These are phyloP conservation scores for Rosa chinensis DNA, from an alignment of 306 rosid genomes.

Conservation along the genomic window DNA sequence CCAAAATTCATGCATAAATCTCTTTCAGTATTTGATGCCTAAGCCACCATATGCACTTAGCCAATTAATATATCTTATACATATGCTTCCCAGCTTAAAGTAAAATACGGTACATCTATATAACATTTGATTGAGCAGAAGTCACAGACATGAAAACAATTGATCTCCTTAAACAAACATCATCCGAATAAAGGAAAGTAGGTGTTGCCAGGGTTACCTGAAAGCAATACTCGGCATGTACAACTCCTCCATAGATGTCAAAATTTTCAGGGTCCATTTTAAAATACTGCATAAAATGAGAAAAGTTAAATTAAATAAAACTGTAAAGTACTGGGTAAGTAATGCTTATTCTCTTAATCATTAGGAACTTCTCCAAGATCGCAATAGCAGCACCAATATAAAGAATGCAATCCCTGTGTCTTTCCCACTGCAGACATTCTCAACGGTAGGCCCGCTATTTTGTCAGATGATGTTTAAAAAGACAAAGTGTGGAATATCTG, in stretches of 20 bases:
- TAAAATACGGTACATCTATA: neutral
- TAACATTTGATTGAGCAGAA: neutral
- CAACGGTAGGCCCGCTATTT: neutral
- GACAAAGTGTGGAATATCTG: neutral
- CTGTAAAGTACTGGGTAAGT: conserved; percentile 8
- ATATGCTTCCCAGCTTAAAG: neutral
- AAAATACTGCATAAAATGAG: conserved; percentile 56
- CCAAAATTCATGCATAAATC: neutral
- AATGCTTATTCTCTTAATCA: neutral
- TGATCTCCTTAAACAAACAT: neutral
- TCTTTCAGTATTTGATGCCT: neutral
- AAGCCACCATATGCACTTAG: neutral
- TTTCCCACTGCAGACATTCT: neutral
- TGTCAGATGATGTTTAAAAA: neutral
- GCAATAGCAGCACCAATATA: neutral
- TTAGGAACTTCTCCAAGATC: neutral
- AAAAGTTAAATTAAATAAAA: conserved; percentile 26
- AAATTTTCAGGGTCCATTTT: conserved; percentile 92
- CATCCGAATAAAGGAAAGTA: conserved; percentile 2
- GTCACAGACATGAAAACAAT: neutral
- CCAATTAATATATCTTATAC: neutral
- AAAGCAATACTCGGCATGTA: conserved; percentile 91
- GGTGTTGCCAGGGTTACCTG: conserved; percentile 56
- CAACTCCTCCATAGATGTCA: conserved; percentile 87
- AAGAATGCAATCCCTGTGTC: neutral